Conservation (phyloP, 2,329 filamentous ascomycete genomes). For the Microdochium trichocladiopsis region DNA sequence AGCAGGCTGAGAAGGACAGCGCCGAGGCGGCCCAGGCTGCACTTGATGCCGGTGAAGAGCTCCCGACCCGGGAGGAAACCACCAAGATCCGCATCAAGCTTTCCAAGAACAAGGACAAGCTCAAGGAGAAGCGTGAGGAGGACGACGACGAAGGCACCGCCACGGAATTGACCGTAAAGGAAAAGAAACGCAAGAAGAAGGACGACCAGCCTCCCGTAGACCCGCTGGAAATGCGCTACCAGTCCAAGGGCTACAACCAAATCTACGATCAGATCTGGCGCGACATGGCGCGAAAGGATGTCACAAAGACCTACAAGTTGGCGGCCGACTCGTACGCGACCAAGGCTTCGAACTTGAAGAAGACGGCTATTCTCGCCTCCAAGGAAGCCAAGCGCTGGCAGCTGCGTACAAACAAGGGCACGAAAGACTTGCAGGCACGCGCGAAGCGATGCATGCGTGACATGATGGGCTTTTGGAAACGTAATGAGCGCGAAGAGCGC, state of each 20-base stretch:
- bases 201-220: constrained; percentile 27
- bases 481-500: constrained; percentile 94
- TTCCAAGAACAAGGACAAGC: constrained; percentile 38
- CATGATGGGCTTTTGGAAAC: constrained; percentile 99
- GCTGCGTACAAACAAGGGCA: constrained; percentile 94
- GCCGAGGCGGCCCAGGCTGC: constrained; percentile 85
- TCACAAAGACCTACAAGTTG: constrained; percentile 85
- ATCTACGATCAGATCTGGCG: constrained; percentile 98
- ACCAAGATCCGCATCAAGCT: constrained; percentile 58
- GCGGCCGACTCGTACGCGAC: constrained; percentile 79
- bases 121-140: constrained; percentile 28
- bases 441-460: constrained; percentile 98
- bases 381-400: constrained; percentile 98
- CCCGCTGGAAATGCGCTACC: constrained; percentile 57
- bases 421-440: constrained; percentile 92
- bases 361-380: constrained; percentile 91
- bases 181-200: constrained; percentile 30
- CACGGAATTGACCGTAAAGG: constrained; percentile 28
- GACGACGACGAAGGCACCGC: constrained; percentile 31
- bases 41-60: constrained; percentile 69
- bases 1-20: constrained; percentile 72
- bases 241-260: constrained; percentile 90
- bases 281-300: constrained; percentile 87
- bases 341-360: constrained; percentile 92
- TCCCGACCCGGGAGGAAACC: constrained; percentile 52